Evolutionary conservation across 2,329 filamentous ascomycete species (phyloP), one percentile per base, ranked within the genome.

Genomic region (Emergomyces pasteurianus): DNA sequence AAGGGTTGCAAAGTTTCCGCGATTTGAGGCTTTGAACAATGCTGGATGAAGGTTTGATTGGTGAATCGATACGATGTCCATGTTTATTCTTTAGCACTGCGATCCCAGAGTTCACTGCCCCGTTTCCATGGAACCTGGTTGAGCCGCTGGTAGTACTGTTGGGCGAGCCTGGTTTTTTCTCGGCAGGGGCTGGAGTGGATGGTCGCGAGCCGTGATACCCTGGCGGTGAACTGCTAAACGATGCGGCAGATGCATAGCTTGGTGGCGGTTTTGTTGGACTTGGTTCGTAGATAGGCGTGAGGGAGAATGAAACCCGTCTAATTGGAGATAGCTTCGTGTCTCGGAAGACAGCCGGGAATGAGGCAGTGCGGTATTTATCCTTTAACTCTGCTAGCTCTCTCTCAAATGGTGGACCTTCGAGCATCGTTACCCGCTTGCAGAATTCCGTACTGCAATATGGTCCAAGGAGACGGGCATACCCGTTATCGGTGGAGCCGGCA

Each of bases 401-500:
- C 0, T 71, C 71, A 58, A 77, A 77, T 0, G 72, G 71, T 9
- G 56, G 42, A 3, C 34, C 76, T 64, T 78, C 70, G 38, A 78
- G 58, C 4, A 78, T 64, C 4, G 73, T 70, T 42, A 78, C 71
- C 10, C 69, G 70, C 6, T 66, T 65, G 16, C 68, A 68, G 21
- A 50, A 34, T 36, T 50, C 56, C 28, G 42, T 50, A 58, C 65
- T 68, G 0, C 63, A 63, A 56, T 74, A 70, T 0, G 71, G 67
- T 3, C 68, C 69, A 16, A 79, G 70, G 28, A 77, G 64, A 18
- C 73, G 73, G n/a, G 75, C 75, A 60, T 78, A 78, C 26, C 75
- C 73, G 60, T 73, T 75, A 58, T 78, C 76, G 4, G 72, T 69
- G 1, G 76, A 75, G 26, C 69, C 76, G n/a, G 75, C 75, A 52